A percentile compares a stretch with the other conserved stretches of the same genome.
Evolutionary conservation across 129 eudicot species (phyloP).

Genomic region (Smallanthus sonchifolius): DNA sequence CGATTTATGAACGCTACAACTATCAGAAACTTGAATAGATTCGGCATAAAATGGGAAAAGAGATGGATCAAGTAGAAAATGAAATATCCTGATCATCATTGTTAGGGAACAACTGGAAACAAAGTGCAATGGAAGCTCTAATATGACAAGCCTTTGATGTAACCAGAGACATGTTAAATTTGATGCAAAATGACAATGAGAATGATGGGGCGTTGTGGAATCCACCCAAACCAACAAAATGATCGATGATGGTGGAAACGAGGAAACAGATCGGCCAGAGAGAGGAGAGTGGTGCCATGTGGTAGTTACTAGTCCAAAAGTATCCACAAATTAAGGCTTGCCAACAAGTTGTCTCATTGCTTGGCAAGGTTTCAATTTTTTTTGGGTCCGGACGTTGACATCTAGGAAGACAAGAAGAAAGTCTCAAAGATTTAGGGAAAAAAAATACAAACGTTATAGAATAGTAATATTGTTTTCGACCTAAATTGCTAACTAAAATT

Average conservation of each 20-base stretch:
- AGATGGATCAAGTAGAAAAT: constrained; percentile 4
- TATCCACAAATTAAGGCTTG: constrained; percentile 34
- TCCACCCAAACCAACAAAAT: constrained; percentile 24
- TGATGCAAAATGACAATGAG: not conserved
- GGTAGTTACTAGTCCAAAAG: constrained; percentile 28
- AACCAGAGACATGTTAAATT: not conserved
- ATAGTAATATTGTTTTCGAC: not conserved
- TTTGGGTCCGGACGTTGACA: constrained; percentile 26
- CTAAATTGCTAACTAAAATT: not conserved
- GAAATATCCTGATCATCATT: constrained; percentile 19
- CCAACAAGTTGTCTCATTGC: constrained; percentile 27
- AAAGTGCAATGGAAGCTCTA: not conserved
- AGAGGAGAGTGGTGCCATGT: constrained; percentile 28
- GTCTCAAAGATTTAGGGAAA: not conserved
- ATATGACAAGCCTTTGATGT: no score
- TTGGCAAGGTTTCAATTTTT: constrained; percentile 19
- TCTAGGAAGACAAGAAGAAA: constrained; percentile 11
- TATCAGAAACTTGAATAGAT: not conserved
- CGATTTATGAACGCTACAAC: not conserved
- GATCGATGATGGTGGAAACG: constrained; percentile 26
- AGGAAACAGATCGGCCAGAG: constrained; percentile 26
- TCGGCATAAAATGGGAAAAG: constrained; percentile 14
- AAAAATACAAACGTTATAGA: not conserved
- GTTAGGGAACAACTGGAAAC: constrained; percentile 1
- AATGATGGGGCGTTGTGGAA: constrained; percentile 13